Evolutionary conservation across 768 basidiomycete species (phyloP), one percentile per base, ranked within the genome.

Genomic region (Macrolepiota albuminosa): DNA sequence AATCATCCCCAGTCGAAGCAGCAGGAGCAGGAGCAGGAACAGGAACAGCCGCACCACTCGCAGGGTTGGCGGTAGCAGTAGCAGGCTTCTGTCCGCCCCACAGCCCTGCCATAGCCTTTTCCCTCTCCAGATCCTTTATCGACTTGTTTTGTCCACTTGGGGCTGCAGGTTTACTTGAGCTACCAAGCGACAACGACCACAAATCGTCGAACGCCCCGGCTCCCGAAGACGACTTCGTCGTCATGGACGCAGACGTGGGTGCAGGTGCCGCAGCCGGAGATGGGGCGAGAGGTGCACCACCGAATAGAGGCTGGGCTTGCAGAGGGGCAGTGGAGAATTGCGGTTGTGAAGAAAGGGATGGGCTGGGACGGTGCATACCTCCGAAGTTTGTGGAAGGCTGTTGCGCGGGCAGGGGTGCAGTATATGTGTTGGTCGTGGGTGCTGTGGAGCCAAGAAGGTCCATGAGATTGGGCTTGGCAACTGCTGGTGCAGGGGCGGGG

Each of bases 41-140:
- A 47, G 37, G 37, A 1, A 46, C 36, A 39, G 58, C 33, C 18
- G 18, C 24, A 43, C 10, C 48, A 16, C 31, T 33, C 49, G 18
- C 21, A 52, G 46, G 29, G 13, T 55, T 49, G 3, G 48, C 26
- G 21, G 36, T 47, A 26, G 24, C 24, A 16, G 24, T 14, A 9
- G 48, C 56, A 43, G 69, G 64, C 51, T 67, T 65, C 61, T 64
- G 64, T 6, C 68, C 68, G 29, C 89, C 91, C 95, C 95, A 97
- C 37, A 97, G 82, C 10, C 84, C 84, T 24, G 87, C 85, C 69
- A 82, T 83, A 3, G 86, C 82, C 77, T 95, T 94, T 76, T 96
- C 94, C 74, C 84, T 87, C 75, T 93, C 90, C 63, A 97, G 70
- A 67, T 93, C 94, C 72, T 89, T 89, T 68, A 96, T 95, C 47